Conservation (phyloP, 2,329 filamentous ascomycete genomes). For the Paecilomyces variotii region DNA sequence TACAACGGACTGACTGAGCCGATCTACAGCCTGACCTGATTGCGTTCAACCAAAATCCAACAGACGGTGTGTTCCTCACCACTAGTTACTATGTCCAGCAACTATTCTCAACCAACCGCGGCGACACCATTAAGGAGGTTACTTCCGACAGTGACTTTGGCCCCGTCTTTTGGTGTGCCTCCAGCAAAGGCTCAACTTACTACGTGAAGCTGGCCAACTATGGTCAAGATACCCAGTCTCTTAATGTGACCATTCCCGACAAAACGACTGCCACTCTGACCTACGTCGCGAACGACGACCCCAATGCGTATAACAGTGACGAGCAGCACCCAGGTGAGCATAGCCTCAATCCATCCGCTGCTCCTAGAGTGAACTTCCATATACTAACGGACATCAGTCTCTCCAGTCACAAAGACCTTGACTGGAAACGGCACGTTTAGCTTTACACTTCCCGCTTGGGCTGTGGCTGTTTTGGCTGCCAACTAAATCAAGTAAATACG, state of each 20-base stretch:
- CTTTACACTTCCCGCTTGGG: neutral
- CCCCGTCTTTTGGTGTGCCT: constrained; percentile 28
- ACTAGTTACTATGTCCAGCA: constrained; percentile 23
- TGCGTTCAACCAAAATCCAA: constrained; percentile 13
- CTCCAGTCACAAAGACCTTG: neutral
- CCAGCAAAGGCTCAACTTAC: constrained; percentile 13
- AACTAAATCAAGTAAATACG: neutral
- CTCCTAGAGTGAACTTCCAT: neutral
- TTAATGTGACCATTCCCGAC: constrained; percentile 18
- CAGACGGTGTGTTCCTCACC: constrained; percentile 11
- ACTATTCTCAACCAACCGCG: constrained; percentile 18
- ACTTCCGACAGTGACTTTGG: constrained; percentile 18
- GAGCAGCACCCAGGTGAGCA: constrained; percentile 2
- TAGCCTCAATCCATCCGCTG: too few relatives aligned
- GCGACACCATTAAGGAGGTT: constrained; percentile 15
- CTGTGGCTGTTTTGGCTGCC: neutral
- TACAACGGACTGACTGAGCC: neutral
- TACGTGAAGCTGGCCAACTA: constrained; percentile 27
- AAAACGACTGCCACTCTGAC: constrained; percentile 15
- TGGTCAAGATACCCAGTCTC: constrained; percentile 11
- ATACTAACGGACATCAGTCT: neutral
- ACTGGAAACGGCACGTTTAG: neutral
- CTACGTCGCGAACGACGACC: constrained; percentile 15
- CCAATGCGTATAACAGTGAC: constrained; percentile 9
- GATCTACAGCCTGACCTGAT: constrained; percentile 17